phyloP scores from a whole-genome alignment of 345 rosid species.

The Gossypium arboreum region DNA sequence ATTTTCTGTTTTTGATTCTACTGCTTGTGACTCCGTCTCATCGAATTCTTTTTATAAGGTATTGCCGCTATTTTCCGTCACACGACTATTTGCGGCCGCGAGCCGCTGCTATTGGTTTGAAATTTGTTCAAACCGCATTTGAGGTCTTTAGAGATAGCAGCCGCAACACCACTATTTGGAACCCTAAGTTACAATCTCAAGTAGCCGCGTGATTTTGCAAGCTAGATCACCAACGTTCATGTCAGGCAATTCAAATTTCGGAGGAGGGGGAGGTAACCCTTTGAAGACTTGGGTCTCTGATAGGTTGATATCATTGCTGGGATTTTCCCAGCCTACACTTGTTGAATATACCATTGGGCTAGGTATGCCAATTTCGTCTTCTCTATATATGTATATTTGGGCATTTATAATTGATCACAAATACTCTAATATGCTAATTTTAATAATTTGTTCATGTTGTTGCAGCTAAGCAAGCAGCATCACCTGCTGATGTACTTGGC shows the following conservation, averaged over 20 bases:
- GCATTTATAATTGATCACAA: neutral
- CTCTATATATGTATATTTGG: neutral
- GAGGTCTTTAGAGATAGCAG: neutral
- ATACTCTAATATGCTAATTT: neutral
- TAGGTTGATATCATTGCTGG: constrained; percentile 63
- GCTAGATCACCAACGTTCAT: neutral
- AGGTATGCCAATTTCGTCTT: constrained; percentile 31
- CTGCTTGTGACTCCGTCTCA: neutral
- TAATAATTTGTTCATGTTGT: neutral
- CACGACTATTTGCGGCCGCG: too few relatives aligned
- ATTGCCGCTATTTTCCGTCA: too few relatives aligned
- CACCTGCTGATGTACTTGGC: constrained; percentile 48
- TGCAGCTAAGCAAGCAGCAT: constrained; percentile 72
- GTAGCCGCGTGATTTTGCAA: neutral
- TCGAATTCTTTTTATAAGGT: neutral
- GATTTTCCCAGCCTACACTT: constrained; percentile 66
- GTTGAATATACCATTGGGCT: constrained; percentile 70
- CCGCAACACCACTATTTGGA: neutral
- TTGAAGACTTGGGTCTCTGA: constrained; percentile 88
- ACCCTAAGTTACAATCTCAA: neutral
- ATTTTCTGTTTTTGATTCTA: neutral
- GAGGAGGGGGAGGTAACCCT: neutral
- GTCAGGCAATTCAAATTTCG: neutral
- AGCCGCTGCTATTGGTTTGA: too few relatives aligned
- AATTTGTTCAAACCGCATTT: too few relatives aligned